Evolutionary conservation across 257 asterid species (phyloP).

Genomic region (Ocimum tenuiflorum): DNA sequence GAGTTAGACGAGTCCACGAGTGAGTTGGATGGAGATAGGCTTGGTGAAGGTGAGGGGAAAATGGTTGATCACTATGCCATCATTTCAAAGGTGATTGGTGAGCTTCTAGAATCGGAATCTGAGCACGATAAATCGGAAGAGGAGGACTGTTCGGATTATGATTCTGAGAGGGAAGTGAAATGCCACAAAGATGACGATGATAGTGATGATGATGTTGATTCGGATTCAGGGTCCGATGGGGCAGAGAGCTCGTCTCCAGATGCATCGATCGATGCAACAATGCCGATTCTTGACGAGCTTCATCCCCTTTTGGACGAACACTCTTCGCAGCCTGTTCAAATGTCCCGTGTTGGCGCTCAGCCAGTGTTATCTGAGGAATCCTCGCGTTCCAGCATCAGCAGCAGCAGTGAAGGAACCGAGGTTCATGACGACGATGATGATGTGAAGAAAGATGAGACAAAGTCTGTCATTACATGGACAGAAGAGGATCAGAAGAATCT

Average conservation of each 20-base stretch:
- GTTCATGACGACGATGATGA: slow-evolving; percentile 31
- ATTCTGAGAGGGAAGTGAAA: slow-evolving; percentile 19
- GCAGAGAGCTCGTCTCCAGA: slow-evolving; percentile 91
- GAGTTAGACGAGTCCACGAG: neutral
- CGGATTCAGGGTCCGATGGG: slow-evolving; percentile 34
- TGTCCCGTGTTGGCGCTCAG: slow-evolving; percentile 43
- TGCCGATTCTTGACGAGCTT: slow-evolving; percentile 93
- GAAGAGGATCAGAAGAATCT: slow-evolving; percentile 63
- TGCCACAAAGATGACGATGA: slow-evolving; percentile 9
- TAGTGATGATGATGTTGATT: slow-evolving; percentile 30
- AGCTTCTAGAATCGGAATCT: slow-evolving; percentile 36
- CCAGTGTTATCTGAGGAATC: slow-evolving; percentile 39
- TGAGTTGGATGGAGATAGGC: too few species aligned
- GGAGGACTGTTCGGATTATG: slow-evolving; percentile 42
- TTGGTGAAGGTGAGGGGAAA: slow-evolving; percentile 27
- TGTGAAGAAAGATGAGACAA: slow-evolving; percentile 26
- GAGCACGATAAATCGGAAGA: slow-evolving; percentile 39
- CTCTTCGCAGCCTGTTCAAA: slow-evolving; percentile 38
- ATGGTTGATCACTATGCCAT: slow-evolving; percentile 30
- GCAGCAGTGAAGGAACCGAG: slow-evolving; percentile 38
- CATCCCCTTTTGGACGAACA: slow-evolving; percentile 86
- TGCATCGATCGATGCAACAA: slow-evolving; percentile 81
- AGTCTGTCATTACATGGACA: slow-evolving; percentile 49
- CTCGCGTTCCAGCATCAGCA: slow-evolving; percentile 22
- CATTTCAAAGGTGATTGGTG: slow-evolving; percentile 30